These are phyloP conservation scores for Triticum monococcum DNA, from an alignment of 176 grass and related monocot genomes.

Conservation along the genomic window DNA sequence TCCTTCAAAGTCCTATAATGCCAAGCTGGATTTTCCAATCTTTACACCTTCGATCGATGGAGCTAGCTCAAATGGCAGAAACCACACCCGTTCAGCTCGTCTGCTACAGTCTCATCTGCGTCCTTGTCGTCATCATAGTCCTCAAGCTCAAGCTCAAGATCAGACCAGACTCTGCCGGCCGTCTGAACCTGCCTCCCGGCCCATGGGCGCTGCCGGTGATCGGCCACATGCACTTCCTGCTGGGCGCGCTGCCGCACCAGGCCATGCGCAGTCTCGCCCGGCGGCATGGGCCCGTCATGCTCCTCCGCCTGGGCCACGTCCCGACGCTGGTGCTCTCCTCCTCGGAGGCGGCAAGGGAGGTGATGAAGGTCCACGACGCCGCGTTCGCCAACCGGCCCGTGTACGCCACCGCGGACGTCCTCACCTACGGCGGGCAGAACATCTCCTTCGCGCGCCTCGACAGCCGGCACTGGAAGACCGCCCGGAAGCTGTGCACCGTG, in stretches of 20 bases:
- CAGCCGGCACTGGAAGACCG: conserved; percentile 35
- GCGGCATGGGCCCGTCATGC: conserved; percentile 37
- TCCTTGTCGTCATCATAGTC: neutral
- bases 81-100: neutral
- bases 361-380: conserved; percentile 58
- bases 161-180: no score
- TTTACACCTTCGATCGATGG: neutral
- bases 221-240: conserved; percentile 49
- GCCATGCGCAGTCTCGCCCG: conserved; percentile 33
- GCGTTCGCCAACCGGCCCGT: conserved; percentile 40
- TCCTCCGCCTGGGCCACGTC: conserved; percentile 51
- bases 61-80: neutral
- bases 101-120: neutral
- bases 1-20: no score
- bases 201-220: conserved; percentile 42
- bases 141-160: neutral
- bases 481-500: conserved; percentile 31
- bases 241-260: conserved; percentile 49
- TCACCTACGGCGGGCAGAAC: conserved; percentile 32
- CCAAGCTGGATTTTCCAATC: no score
- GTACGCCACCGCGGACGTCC: conserved; percentile 14
- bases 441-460: neutral
- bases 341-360: conserved; percentile 47
- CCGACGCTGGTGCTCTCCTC: conserved; percentile 49
- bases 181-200: conserved; percentile 31